Percentiles rank a stretch among this genome's conserved stretches.
These are phyloP conservation scores for Phytopythium helicoides DNA, from an alignment of 352 stramenopile genomes.

Conservation along the genomic window DNA sequence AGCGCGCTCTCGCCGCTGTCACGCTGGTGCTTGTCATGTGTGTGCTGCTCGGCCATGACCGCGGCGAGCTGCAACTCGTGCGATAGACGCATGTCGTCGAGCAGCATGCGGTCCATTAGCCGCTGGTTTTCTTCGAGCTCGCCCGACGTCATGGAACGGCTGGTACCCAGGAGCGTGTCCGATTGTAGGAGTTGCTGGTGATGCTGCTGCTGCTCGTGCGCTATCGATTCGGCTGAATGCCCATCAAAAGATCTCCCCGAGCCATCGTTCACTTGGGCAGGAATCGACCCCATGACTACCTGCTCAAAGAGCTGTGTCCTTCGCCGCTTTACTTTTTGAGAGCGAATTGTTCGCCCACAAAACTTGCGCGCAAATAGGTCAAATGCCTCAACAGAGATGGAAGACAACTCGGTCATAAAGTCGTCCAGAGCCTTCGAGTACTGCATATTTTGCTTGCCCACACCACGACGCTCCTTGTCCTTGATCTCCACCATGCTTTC, in stretches of 20 bases:
- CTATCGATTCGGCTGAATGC: constrained; percentile 4
- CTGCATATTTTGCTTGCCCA: constrained; percentile 86
- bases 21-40: constrained; percentile 26
- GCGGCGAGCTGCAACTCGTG: constrained; percentile 43
- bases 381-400: constrained; percentile 70
- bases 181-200: constrained; percentile 50
- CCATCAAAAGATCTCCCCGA: background rate
- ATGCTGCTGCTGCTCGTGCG: constrained; percentile 24
- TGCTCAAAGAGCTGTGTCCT: constrained; percentile 10
- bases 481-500: constrained; percentile 83
- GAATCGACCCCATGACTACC: background rate
- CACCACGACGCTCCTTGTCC: constrained; percentile 74
- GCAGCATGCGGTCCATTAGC: constrained; percentile 77
- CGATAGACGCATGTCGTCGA: constrained; percentile 49
- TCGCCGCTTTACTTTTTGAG: constrained; percentile 71
- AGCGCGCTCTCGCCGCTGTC: constrained; percentile 23
- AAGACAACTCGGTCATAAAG: constrained; percentile 63
- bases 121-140: constrained; percentile 70
- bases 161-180: constrained; percentile 39
- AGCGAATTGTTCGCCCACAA: constrained; percentile 67
- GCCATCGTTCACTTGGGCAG: background rate
- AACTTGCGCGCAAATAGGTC: constrained; percentile 77
- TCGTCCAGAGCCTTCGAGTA: constrained; percentile 69
- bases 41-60: constrained; percentile 9
- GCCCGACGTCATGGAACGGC: constrained; percentile 36